phyloP scores from a whole-genome alignment of 1,284 basidiomycete species.

The Cryptococcus jaspeensis region DNA sequence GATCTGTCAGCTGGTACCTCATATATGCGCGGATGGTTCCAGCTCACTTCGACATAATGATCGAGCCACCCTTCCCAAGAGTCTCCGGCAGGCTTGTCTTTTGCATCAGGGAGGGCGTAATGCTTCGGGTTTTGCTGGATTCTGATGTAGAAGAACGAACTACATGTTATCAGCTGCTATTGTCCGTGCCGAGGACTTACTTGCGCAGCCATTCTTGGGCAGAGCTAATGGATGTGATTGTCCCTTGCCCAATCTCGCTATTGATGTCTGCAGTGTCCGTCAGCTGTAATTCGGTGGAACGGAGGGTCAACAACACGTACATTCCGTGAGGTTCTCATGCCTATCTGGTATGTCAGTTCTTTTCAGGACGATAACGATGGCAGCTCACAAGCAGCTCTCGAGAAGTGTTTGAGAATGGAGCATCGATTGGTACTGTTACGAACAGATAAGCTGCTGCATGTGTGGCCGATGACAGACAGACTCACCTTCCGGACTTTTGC shows the following conservation, averaged over 20 bases:
- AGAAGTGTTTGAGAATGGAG: conserved; percentile 60
- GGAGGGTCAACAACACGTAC: conserved; percentile 18
- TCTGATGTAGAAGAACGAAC: conserved; percentile 77
- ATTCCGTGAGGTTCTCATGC: conserved; percentile 78
- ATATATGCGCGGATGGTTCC: background rate
- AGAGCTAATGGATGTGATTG: conserved; percentile 64
- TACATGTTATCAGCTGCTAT: conserved; percentile 15
- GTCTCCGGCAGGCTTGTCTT: conserved; percentile 15
- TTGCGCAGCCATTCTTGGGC: conserved; percentile 72
- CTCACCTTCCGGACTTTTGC: conserved; percentile 32
- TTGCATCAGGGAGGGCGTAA: conserved; percentile 59
- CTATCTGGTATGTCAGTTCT: conserved; percentile 10
- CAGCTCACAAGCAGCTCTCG: conserved; percentile 66
- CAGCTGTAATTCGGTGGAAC: background rate
- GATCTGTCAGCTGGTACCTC: background rate
- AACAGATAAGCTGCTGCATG: background rate
- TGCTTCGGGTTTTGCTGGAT: conserved; percentile 75
- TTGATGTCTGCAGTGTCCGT: conserved; percentile 62
- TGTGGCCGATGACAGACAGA: background rate
- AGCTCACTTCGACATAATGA: conserved; percentile 61
- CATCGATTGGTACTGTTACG: conserved; percentile 43
- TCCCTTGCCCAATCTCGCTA: conserved; percentile 82
- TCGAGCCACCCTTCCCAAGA: conserved; percentile 66
- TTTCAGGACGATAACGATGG: background rate
- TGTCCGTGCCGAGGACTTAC: conserved; percentile 13